phyloP scores from a whole-genome alignment of 192 early-diverging fungal species.

The Backusella australiensis region DNA sequence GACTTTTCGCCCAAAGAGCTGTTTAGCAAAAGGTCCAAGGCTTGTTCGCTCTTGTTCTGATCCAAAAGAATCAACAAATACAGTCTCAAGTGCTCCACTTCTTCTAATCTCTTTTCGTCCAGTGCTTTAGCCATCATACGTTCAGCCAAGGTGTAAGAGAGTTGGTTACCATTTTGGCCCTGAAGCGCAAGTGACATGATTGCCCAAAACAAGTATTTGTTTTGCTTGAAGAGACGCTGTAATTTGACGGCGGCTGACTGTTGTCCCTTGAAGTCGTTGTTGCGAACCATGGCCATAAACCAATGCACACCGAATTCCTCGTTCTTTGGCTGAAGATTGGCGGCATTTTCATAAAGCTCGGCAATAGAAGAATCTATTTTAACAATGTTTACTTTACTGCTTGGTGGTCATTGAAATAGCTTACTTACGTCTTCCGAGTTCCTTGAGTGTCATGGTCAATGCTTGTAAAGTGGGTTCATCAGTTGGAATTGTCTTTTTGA shows the following conservation, averaged over 20 bases:
- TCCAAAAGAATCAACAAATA: slow-evolving; percentile 71
- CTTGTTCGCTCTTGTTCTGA: slow-evolving; percentile 68
- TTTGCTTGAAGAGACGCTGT: slow-evolving; percentile 74
- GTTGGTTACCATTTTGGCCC: slow-evolving; percentile 33
- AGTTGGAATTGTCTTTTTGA: slow-evolving; percentile 57
- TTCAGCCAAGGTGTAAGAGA: slow-evolving; percentile 73
- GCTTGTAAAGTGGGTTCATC: slow-evolving; percentile 65
- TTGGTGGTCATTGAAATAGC: background rate
- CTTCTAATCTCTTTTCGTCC: slow-evolving; percentile 59
- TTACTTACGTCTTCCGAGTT: slow-evolving; percentile 49
- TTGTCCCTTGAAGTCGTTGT: slow-evolving; percentile 61
- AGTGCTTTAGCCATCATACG: slow-evolving; percentile 80
- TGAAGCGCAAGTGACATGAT: slow-evolving; percentile 79
- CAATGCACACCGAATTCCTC: slow-evolving; percentile 72
- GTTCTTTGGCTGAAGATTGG: slow-evolving; percentile 54
- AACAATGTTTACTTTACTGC: background rate
- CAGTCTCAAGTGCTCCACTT: slow-evolving; percentile 79
- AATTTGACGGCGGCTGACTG: slow-evolving; percentile 79
- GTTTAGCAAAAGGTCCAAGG: slow-evolving; percentile 58
- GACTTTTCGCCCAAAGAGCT: slow-evolving; percentile 60
- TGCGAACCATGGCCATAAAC: slow-evolving; percentile 82
- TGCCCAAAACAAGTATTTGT: slow-evolving; percentile 86
- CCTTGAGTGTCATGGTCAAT: slow-evolving; percentile 54
- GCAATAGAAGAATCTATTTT: slow-evolving; percentile 62
- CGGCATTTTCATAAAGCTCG: slow-evolving; percentile 71